These are phyloP conservation scores for Geum urbanum DNA, from an alignment of 306 rosid genomes.

Conservation along the genomic window DNA sequence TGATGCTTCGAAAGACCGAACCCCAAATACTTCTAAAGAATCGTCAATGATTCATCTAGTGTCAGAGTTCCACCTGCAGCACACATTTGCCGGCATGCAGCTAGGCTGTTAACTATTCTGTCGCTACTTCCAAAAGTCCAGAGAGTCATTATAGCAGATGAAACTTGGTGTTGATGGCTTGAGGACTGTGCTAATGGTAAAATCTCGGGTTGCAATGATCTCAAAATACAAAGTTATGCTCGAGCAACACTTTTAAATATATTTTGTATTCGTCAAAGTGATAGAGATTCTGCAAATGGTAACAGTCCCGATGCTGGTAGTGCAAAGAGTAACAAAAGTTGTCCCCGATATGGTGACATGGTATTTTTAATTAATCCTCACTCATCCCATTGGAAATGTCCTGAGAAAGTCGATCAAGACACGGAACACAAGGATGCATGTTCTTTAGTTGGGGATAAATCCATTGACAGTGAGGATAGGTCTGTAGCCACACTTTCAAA, in stretches of 20 bases:
- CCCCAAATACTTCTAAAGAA: conserved; percentile 40
- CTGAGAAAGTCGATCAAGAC: conserved; percentile 36
- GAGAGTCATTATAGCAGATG: conserved; percentile 58
- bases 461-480: conserved; percentile 33
- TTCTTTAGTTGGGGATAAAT: conserved; percentile 18
- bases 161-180: conserved; percentile 80
- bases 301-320: conserved; percentile 33
- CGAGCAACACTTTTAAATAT: conserved; percentile 70
- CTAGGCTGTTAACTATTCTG: conserved; percentile 80
- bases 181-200: conserved; percentile 85
- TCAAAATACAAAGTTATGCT: conserved; percentile 80
- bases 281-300: conserved; percentile 36
- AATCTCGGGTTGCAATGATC: conserved; percentile 87
- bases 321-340: conserved; percentile 34
- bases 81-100: conserved; percentile 92
- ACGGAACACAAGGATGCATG: conserved; percentile 29
- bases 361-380: conserved; percentile 80
- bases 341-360: conserved; percentile 76
- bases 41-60: conserved; percentile 60
- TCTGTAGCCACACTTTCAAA: conserved; percentile 27
- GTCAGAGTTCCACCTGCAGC: conserved; percentile 91
- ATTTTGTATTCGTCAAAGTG: conserved; percentile 42
- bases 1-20: conserved; percentile 71
- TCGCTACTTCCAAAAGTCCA: conserved; percentile 72
- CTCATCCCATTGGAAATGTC: conserved; percentile 79